phyloP scores from a whole-genome alignment of 169 alveolate species.

The Cryptosporidium baileyi region DNA sequence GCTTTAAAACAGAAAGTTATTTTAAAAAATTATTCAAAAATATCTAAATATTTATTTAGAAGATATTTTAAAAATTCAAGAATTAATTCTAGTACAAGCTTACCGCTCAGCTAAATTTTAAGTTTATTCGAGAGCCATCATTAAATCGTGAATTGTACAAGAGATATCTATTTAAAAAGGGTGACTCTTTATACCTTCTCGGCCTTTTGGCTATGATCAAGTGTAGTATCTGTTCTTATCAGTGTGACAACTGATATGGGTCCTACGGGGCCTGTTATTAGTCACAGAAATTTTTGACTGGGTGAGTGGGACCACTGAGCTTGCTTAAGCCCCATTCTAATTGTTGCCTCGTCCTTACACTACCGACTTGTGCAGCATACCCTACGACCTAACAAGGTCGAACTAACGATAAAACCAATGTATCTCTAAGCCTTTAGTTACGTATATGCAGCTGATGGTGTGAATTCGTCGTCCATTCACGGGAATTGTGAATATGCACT shows the following conservation, averaged over 20 bases:
- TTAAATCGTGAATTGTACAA: slow-evolving; percentile 2
- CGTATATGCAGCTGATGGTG: neutral
- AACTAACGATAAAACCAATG: slow-evolving; percentile 66
- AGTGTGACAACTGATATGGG: slow-evolving; percentile 94
- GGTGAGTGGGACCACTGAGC: slow-evolving; percentile 71
- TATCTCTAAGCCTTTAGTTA: slow-evolving; percentile 6
- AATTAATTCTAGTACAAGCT: too few species aligned
- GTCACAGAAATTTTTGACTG: slow-evolving; percentile 72
- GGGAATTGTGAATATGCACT: neutral
- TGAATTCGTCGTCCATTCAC: neutral
- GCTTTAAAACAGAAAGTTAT: too few species aligned
- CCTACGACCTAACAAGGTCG: slow-evolving; percentile 67
- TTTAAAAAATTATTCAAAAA: too few species aligned
- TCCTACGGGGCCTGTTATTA: slow-evolving; percentile 56
- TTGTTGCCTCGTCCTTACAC: slow-evolving; percentile 72
- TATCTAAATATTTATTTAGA: too few species aligned
- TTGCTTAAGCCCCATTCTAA: slow-evolving; percentile 34
- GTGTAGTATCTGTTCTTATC: slow-evolving; percentile 96
- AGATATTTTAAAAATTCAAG: too few species aligned
- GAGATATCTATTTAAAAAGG: neutral
- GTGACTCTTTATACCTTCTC: slow-evolving; percentile 88
- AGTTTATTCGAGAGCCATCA: slow-evolving; percentile 40
- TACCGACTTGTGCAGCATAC: slow-evolving; percentile 70
- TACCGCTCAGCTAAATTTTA: neutral
- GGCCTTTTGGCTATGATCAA: slow-evolving; percentile 97